These are phyloP conservation scores for Emmonsiellopsis sp. DNA, from an alignment of 2,329 filamentous ascomycete genomes.

Conservation along the genomic window DNA sequence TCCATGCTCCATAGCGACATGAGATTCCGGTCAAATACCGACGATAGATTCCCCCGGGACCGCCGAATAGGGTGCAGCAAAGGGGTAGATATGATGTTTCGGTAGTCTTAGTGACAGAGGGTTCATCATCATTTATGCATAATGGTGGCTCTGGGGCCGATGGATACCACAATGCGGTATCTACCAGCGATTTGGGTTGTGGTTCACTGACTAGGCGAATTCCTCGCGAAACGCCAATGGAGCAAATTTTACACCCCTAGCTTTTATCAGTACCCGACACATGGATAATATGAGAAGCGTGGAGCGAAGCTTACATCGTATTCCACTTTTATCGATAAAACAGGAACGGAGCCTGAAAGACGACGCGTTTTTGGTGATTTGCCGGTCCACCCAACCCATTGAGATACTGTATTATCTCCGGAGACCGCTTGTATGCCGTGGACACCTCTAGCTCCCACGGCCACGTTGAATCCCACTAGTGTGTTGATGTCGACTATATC, in stretches of 20 bases:
- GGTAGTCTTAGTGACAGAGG: background rate
- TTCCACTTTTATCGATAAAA: background rate
- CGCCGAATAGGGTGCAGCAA: background rate
- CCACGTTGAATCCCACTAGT: background rate
- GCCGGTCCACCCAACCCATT: slow-evolving; percentile 10
- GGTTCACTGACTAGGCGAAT: background rate
- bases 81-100: background rate
- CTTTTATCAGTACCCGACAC: background rate
- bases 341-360: background rate
- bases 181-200: background rate
- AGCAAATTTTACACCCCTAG: background rate
- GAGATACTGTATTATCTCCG: background rate
- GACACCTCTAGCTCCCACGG: background rate
- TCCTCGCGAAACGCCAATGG: background rate
- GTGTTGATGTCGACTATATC: background rate
- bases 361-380: background rate
- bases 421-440: background rate
- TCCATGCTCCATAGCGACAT: background rate
- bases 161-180: background rate
- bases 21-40: background rate
- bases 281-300: background rate
- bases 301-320: background rate
- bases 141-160: background rate
- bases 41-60: background rate
- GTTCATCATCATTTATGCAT: background rate